A percentile compares a stretch with the other conserved stretches of the same genome.
These are phyloP conservation scores for Gyrodon lividus DNA, from an alignment of 768 basidiomycete species.

Conservation along the genomic window DNA sequence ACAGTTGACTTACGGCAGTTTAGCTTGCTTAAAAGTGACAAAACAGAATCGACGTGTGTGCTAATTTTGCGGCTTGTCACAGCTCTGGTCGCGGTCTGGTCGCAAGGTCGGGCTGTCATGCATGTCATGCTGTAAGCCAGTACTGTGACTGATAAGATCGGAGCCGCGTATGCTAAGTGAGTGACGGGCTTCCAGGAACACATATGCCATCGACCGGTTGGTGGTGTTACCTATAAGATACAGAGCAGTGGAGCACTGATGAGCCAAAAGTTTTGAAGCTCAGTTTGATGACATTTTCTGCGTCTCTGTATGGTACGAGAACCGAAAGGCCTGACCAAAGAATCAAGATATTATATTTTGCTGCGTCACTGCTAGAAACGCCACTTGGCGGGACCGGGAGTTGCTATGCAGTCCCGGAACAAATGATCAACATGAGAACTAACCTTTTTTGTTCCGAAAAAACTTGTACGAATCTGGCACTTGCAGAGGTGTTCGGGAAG, in stretches of 20 bases:
- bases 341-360: background rate
- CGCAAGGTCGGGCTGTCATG: slow-evolving; percentile 1
- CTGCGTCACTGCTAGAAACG: background rate
- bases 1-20: background rate
- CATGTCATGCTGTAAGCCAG: slow-evolving; percentile 8
- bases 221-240: too few species aligned
- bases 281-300: too few species aligned
- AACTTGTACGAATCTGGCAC: too few species aligned
- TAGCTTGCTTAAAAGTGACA: too few species aligned
- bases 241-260: too few species aligned
- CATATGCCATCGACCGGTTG: background rate
- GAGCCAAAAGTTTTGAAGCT: too few species aligned
- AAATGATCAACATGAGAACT: slow-evolving; percentile 16
- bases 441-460: slow-evolving; percentile 9
- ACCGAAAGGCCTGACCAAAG: background rate
- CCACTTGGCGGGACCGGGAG: slow-evolving; percentile 8
- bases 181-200: slow-evolving; percentile 12
- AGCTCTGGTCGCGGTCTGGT: background rate
- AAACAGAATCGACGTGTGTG: background rate
- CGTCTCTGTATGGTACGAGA: background rate
- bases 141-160: slow-evolving; percentile 11
- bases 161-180: slow-evolving; percentile 7
- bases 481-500: too few species aligned
- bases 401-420: slow-evolving; percentile 12
- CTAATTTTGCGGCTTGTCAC: background rate